Base-by-base conservation (phyloP, 306 rosid species). In the Arachis hypogaea region DNA sequence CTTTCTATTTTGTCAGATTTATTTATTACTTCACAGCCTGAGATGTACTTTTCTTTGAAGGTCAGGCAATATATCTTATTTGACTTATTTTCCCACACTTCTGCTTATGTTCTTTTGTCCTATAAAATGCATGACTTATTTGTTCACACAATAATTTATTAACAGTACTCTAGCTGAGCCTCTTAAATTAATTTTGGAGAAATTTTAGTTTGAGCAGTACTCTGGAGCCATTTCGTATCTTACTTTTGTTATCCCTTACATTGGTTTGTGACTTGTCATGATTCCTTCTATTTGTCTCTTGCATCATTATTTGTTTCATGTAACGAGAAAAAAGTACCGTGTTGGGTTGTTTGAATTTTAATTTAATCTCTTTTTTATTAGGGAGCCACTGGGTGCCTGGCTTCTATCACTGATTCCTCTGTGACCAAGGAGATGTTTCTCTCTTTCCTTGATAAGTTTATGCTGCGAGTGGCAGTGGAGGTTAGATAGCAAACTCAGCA, bases 301-400 rank as follows among this genome's bases (percentile, higher is more conserved):
- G 57, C 58, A n/a, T 58, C 65, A 16, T 33, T 72, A 30, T 63
- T 71, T 80, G n/a, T 43, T 47, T 71, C 51, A 33, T 67, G 33
- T 73, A 43, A 44, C 38, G 38, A 33, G 38, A 45, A 18, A 47
- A 52, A 18, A 64, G 43, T 52, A 60, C 45, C n/a, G 33, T 69
- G 50, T 49, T 70, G 52, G 59, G 59, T 44, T 44, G 33, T 79
- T 72, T 68, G 12, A 56, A 42, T 43, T 5, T 43, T 5, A 5
- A 43, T 43, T 5, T 43, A 43, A 30, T 45, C 52, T 36, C 46
- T 44, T 66, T 68, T 61, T 75, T 87, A 71, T 58, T 86, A 93
- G 98, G 91, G 84, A 82, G 91, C 96, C 54, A 85, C 91, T 78
- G 84, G 90, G 78, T 91, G 97, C 85, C 80, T 93, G 82, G 96